A percentile compares a stretch with the other conserved stretches of the same genome.
Conservation (phyloP, 2,329 filamentous ascomycete species). For the Venturiaceae sp. region DNA sequence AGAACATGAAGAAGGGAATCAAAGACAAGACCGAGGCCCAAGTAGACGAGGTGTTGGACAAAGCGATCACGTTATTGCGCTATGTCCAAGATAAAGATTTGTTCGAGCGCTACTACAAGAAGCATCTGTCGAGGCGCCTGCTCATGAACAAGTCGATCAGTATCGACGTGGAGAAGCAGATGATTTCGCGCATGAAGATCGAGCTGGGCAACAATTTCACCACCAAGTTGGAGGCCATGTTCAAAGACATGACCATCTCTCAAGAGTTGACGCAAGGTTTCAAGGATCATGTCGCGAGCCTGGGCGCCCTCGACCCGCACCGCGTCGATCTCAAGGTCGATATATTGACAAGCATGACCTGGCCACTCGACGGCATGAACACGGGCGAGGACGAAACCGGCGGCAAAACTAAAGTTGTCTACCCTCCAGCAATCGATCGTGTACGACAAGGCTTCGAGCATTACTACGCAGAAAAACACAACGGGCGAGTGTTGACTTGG, state of each 20-base stretch:
- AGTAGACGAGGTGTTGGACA: constrained; percentile 74
- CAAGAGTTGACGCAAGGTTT: constrained; percentile 70
- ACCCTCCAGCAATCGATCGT: constrained; percentile 61
- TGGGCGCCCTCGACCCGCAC: constrained; percentile 41
- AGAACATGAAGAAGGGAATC: constrained; percentile 88
- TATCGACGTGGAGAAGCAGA: constrained; percentile 85
- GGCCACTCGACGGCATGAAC: constrained; percentile 83
- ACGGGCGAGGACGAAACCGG: constrained; percentile 42
- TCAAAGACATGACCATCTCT: constrained; percentile 88
- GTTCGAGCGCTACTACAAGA: constrained; percentile 97
- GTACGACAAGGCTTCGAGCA: constrained; percentile 79
- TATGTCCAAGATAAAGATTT: constrained; percentile 89
- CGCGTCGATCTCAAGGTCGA: constrained; percentile 73
- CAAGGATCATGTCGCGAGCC: constrained; percentile 56
- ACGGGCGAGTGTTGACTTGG: constrained; percentile 84
- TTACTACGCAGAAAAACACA: constrained; percentile 81
- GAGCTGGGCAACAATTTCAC: constrained; percentile 94
- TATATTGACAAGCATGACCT: constrained; percentile 86
- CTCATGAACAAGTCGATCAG: constrained; percentile 84
- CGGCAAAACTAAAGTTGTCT: constrained; percentile 49
- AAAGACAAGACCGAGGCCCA: constrained; percentile 87
- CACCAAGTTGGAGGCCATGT: constrained; percentile 90
- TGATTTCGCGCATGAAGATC: constrained; percentile 95
- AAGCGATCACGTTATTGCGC: constrained; percentile 77
- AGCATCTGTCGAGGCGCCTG: constrained; percentile 80